Evolutionary conservation across 768 basidiomycete species (phyloP), one percentile per base, ranked within the genome.

Genomic region (Mycena kentingensis): DNA sequence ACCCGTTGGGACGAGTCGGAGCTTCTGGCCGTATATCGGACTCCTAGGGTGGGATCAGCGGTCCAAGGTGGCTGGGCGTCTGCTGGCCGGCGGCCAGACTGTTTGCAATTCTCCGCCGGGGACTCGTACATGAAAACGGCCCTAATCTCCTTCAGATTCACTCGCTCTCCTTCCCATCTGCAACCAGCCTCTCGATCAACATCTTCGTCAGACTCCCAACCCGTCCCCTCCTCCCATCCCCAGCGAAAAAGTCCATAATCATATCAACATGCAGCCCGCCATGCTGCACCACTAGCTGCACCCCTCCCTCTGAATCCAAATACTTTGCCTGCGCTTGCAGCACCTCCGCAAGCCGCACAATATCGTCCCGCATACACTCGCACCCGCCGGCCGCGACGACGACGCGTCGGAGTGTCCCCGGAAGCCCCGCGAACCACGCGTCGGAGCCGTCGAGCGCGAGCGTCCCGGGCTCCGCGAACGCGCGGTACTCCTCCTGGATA

Each of bases 401-500:
- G 10, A 70, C 36, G 36, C 60, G 52, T 27, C 58, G 57, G 5
- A 68, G 63, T 29, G 57, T 39, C 25, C 32, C 45, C 16, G 65
- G 66, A 3, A 66, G 46, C 4, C 66, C 69, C 7, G 57, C 48
- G 36, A 69, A 66, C 72, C 72, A 73, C 24, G 48, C 52, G 16
- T 51, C 51, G 8, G 65, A 65, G 5, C 65, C 66, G 36, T 55
- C 63, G 41, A 57, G 49, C 18, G 37, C n/a, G n/a, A n/a, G n/a
- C n/a, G n/a, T n/a, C n/a, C n/a, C n/a, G 1, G 64, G 41, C 32
- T 71, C 65, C 25, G 68, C 49, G 46, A 68, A 72, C 2, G 58
- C 61, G 24, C 42, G 44, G 6, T 53, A 52, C 8, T 49, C 46
- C 22, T 49, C 42, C 3, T n/a, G n/a, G n/a, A n/a, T n/a, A n/a